A percentile compares a stretch with the other conserved stretches of the same genome.
phyloP scores from a whole-genome alignment of 441 rosid species.

The Populus hybrid region DNA sequence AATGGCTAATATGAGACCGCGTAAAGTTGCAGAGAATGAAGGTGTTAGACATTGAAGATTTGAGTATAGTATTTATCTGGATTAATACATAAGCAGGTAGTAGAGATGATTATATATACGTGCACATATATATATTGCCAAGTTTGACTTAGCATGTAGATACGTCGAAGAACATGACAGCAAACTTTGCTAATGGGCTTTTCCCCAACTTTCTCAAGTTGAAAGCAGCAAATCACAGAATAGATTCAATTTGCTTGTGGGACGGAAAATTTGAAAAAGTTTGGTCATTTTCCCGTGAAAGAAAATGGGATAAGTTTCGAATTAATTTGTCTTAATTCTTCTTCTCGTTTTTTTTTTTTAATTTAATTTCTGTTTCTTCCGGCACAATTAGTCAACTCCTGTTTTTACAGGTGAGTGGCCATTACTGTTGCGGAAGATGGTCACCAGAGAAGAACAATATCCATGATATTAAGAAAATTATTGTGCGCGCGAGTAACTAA shows the following conservation, averaged over 20 bases:
- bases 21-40: slow-evolving; percentile 14
- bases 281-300: slow-evolving; percentile 17
- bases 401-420: neutral
- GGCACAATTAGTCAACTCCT: neutral
- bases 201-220: slow-evolving; percentile 41
- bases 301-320: neutral
- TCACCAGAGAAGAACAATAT: neutral
- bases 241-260: slow-evolving; percentile 25
- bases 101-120: too few relatives aligned
- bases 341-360: too few relatives aligned
- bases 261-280: slow-evolving; percentile 20
- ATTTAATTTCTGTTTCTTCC: neutral
- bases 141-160: slow-evolving; percentile 39
- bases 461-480: neutral
- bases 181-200: slow-evolving; percentile 30
- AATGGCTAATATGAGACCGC: neutral
- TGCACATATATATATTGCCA: neutral
- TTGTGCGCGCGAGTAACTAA: neutral
- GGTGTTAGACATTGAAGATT: slow-evolving; percentile 1
- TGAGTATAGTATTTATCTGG: slow-evolving; percentile 5
- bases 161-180: slow-evolving; percentile 22
- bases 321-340: too few relatives aligned
- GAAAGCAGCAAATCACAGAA: slow-evolving; percentile 18
- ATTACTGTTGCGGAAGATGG: neutral
- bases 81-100: too few relatives aligned